phyloP scores from a whole-genome alignment of 2,329 filamentous ascomycete species.

The Pseudopithomyces maydicus region DNA sequence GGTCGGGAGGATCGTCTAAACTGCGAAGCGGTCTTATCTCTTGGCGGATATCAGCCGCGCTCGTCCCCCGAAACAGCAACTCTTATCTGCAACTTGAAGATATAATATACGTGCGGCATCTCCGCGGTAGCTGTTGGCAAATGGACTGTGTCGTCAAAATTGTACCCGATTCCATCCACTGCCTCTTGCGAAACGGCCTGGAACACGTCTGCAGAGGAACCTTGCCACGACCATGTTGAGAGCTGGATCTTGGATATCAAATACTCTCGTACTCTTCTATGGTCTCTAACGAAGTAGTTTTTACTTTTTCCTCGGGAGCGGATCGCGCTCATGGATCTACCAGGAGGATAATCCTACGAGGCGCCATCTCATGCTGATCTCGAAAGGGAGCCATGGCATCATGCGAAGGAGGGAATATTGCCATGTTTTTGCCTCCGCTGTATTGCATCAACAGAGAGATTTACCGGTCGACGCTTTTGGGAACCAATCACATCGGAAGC shows the following conservation, averaged over 20 bases:
- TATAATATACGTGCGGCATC: conserved; percentile 35
- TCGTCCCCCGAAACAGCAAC: conserved; percentile 17
- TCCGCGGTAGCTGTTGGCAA: conserved; percentile 38
- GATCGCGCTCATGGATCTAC: not conserved
- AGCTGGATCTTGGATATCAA: not conserved
- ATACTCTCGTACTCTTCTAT: not conserved
- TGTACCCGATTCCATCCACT: not conserved
- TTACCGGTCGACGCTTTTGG: not conserved
- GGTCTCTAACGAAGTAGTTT: not conserved
- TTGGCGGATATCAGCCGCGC: conserved; percentile 31
- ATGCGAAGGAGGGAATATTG: not conserved
- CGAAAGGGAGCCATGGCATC: not conserved
- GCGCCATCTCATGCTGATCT: not conserved
- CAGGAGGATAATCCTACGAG: not conserved
- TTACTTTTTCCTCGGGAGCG: not conserved
- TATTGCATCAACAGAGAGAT: not conserved
- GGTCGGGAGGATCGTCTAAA: conserved; percentile 27
- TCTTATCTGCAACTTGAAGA: conserved; percentile 34
- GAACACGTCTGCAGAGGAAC: not conserved
- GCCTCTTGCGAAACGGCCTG: conserved; percentile 2
- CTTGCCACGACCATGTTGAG: not conserved
- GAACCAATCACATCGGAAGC: not conserved
- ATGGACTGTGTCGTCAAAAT: conserved; percentile 25
- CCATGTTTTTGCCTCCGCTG: not conserved
- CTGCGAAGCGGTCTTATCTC: conserved; percentile 42